A percentile compares a stretch with the other conserved stretches of the same genome.
These are phyloP conservation scores for Calonectria ilicicola DNA, from an alignment of 2,329 filamentous ascomycete species.

Conservation along the genomic window DNA sequence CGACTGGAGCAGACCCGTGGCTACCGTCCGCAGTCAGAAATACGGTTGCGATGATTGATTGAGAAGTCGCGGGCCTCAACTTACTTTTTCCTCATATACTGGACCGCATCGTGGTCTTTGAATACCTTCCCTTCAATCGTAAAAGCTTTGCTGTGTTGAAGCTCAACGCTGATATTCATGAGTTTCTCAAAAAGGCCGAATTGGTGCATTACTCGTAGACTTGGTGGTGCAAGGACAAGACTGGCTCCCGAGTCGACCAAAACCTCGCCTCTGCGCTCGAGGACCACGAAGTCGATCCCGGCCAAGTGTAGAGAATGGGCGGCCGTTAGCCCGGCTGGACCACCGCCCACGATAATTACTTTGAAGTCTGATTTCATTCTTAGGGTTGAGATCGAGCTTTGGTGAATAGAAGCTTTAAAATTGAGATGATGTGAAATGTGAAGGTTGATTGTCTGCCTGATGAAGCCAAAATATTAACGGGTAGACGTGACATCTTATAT, in stretches of 20 bases:
- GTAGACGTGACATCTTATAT: not conserved
- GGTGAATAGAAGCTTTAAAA: not conserved
- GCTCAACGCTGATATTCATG: not conserved
- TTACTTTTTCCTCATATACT: not conserved
- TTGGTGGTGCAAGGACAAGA: not conserved
- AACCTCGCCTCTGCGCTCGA: not conserved
- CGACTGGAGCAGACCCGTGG: slow-evolving; percentile 31
- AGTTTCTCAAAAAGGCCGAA: not conserved
- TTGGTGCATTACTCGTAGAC: not conserved
- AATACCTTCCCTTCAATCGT: not conserved
- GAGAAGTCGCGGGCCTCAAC: not conserved
- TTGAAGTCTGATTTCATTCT: not conserved
- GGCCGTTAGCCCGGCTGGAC: not conserved
- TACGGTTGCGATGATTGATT: not conserved
- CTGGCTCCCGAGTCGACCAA: not conserved
- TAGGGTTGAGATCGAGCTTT: not conserved
- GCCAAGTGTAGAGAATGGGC: not conserved
- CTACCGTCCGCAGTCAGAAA: slow-evolving; percentile 7
- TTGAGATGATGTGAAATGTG: not conserved
- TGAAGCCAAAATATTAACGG: not conserved
- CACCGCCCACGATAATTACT: not conserved
- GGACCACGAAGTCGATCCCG: not conserved
- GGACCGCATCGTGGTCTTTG: not conserved
- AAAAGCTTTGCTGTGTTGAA: not conserved
- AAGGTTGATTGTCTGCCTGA: not conserved